A percentile compares a stretch with the other conserved stretches of the same genome.
These are phyloP conservation scores for Xylariales sp. DNA, from an alignment of 2,329 filamentous ascomycete genomes.

Conservation along the genomic window DNA sequence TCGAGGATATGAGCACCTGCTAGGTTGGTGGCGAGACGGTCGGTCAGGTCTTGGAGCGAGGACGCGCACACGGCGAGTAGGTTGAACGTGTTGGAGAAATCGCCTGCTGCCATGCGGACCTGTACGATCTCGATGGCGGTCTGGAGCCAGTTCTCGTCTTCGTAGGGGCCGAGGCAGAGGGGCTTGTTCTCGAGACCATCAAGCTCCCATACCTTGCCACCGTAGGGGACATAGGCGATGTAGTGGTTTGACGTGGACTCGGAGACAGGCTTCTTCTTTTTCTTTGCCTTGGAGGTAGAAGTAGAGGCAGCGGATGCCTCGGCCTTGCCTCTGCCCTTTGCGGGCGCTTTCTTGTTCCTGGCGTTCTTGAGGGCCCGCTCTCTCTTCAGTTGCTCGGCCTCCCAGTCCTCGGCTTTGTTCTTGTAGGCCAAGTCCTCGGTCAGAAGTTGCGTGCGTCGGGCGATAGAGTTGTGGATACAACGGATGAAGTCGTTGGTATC, in stretches of 20 bases:
- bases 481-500: slow-evolving; percentile 73
- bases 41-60: slow-evolving; percentile 48
- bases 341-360: no score
- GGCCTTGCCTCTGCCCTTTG: slow-evolving; percentile 28
- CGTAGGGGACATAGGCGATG: slow-evolving; percentile 77
- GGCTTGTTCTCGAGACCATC: slow-evolving; percentile 78
- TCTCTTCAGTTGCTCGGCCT: slow-evolving; percentile 24
- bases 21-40: slow-evolving; percentile 38
- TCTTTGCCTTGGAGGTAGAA: neutral
- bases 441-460: slow-evolving; percentile 71
- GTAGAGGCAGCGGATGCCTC: neutral
- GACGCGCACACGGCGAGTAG: slow-evolving; percentile 71
- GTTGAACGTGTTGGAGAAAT: slow-evolving; percentile 63
- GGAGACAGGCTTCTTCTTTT: slow-evolving; percentile 37
- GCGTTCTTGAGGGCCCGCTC: slow-evolving; percentile 12
- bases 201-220: slow-evolving; percentile 77
- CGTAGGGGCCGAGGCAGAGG: slow-evolving; percentile 50
- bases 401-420: slow-evolving; percentile 45
- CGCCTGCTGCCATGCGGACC: slow-evolving; percentile 61
- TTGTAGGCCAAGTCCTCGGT: slow-evolving; percentile 63
- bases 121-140: slow-evolving; percentile 61
- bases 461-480: slow-evolving; percentile 82
- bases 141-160: slow-evolving; percentile 58
- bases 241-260: slow-evolving; percentile 69
- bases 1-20: slow-evolving; percentile 35